Evolutionary conservation across 31 red algal genomes (phyloP), one percentile per base, ranked within the genome.

Genomic region (Porphyra umbilicalis): DNA sequence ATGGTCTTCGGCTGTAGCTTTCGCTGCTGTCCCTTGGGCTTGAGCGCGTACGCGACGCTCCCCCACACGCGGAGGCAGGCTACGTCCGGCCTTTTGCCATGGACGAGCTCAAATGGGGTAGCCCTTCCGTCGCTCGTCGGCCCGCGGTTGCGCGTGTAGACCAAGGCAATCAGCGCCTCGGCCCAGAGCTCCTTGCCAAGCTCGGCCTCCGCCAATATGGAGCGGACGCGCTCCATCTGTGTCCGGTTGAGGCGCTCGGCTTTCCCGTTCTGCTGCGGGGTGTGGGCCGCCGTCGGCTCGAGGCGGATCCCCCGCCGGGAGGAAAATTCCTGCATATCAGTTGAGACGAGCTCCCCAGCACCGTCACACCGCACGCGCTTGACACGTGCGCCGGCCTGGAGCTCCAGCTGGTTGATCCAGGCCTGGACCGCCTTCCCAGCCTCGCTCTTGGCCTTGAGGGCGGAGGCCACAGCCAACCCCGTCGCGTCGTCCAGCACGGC

Each of bases 171-270:
- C 13, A 88, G 32, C 30, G 86, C 81, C 46, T 79, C 83, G 16
- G 83, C 83, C 83, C 76, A 85, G 29, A 85, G 79, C 8, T 3
- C 14, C 39, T 30, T 87, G 1, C 5, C 14, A 9, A 57, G 16
- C 46, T 39, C 13, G 39, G 9, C 13, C 25, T 79, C 74, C n/a
- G 16, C 34, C 10, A 83, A 30, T 40, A 83, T 83, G 33, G 35
- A 31, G 44, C 83, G 3, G 8, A 75, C 76, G 71, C 71, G 71
- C 67, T 38, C 83, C 35, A 36, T 37, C 14, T 36, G 83, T 10
- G 76, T 85, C 67, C 83, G 30, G 32, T 85, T 85, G 9, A 85
- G 31, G 8, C 83, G 71, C 36, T 84, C 83, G 30, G 83, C 83
- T 35, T 30, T 25, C 71, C 76, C 83, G 36, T 85, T 85, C 76